These are phyloP conservation scores for Metarhizium rileyi DNA, from an alignment of 2,329 filamentous ascomycete species.

Conservation along the genomic window DNA sequence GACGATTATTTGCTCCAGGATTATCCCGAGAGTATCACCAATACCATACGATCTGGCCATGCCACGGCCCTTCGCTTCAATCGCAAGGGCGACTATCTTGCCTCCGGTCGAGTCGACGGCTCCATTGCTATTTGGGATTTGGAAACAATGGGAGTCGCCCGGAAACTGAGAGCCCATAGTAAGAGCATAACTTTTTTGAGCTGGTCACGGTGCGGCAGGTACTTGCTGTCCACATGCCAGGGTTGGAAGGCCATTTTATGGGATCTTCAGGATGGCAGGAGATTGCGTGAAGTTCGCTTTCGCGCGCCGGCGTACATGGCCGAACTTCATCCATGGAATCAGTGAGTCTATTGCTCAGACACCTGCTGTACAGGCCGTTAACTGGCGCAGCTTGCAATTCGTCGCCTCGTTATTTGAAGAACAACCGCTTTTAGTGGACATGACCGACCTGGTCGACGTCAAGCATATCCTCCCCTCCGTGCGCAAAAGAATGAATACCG, in stretches of 20 bases:
- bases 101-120: constrained; percentile 87
- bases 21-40: constrained; percentile 83
- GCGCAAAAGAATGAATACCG: constrained; percentile 62
- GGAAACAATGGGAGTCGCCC: constrained; percentile 92
- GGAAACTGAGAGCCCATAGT: constrained; percentile 87
- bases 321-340: constrained; percentile 84
- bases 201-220: constrained; percentile 88
- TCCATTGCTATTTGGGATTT: constrained; percentile 94
- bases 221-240: constrained; percentile 84
- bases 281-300: constrained; percentile 79
- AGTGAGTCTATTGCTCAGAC: constrained; percentile 38
- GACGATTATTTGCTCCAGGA: constrained; percentile 62
- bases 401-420: constrained; percentile 92
- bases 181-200: constrained; percentile 89
- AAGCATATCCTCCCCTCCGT: constrained; percentile 74
- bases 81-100: constrained; percentile 86
- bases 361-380: constrained; percentile 7
- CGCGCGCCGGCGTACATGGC: constrained; percentile 92
- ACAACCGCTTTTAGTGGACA: constrained; percentile 78
- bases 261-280: constrained; percentile 65
- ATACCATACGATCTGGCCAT: constrained; percentile 67
- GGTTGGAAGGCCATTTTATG: constrained; percentile 96
- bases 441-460: constrained; percentile 56
- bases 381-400: constrained; percentile 59
- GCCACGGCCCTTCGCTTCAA: constrained; percentile 74